Percentiles rank a stretch among this genome's conserved stretches.
Evolutionary conservation across 106 monocot species (phyloP).

Genomic region (Triglochin maritima): DNA sequence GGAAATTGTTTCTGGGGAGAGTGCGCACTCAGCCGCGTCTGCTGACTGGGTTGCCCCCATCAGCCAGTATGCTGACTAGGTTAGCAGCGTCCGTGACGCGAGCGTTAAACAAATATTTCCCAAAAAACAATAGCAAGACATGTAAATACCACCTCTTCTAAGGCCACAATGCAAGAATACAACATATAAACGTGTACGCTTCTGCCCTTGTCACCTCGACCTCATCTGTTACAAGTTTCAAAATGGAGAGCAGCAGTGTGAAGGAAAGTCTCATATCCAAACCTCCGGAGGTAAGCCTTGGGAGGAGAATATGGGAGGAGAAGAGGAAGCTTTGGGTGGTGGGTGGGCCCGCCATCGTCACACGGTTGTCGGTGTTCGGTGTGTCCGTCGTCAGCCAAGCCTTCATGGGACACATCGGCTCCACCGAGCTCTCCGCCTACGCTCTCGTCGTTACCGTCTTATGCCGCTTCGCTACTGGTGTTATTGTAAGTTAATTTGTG

Average conservation of each 20-base stretch:
- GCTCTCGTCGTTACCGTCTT: conserved; percentile 39
- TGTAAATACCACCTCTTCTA: no score
- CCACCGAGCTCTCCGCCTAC: conserved; percentile 43
- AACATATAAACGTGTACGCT: no score
- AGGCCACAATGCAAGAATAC: no score
- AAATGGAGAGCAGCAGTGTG: neutral
- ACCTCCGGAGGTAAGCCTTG: neutral
- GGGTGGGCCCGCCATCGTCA: conserved; percentile 38
- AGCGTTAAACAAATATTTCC: no score
- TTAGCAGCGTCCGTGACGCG: no score
- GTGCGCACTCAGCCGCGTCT: no score
- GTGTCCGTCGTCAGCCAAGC: conserved; percentile 31
- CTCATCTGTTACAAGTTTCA: neutral
- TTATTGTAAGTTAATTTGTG: conserved; percentile 11
- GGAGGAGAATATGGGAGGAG: conserved; percentile 23
- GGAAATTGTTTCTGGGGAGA: no score
- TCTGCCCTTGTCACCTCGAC: neutral
- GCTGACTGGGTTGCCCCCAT: no score
- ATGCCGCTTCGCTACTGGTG: conserved; percentile 33
- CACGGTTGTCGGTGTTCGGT: conserved; percentile 30
- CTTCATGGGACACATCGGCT: conserved; percentile 41
- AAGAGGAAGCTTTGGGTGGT: conserved; percentile 47
- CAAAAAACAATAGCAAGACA: no score
- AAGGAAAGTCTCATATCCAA: conserved; percentile 3
- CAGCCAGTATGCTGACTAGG: no score